Evolutionary conservation across 805 yeast genomes (phyloP).

Genomic region (Kodamaea restingae): DNA sequence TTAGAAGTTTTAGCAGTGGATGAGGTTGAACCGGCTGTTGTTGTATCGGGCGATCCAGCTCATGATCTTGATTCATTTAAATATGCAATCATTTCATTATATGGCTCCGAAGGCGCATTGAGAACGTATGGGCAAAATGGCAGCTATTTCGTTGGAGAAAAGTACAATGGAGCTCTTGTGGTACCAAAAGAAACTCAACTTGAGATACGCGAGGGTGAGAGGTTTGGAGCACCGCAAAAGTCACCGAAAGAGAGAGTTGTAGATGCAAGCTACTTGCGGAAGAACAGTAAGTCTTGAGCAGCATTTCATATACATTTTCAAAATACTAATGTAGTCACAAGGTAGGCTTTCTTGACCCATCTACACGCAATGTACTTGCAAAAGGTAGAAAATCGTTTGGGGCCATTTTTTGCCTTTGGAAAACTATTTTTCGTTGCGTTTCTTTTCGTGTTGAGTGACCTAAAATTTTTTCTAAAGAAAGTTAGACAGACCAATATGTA

Average conservation of each 20-base stretch:
- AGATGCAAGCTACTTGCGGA: constrained; percentile 18
- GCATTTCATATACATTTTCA: too few relatives aligned
- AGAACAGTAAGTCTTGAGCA: too few relatives aligned
- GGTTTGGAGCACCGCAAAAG: constrained; percentile 1
- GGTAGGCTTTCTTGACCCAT: too few relatives aligned
- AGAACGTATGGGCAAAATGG: constrained; percentile 30
- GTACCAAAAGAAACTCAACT: constrained; percentile 8
- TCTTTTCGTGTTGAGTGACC: neutral
- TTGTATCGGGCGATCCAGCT: constrained; percentile 4
- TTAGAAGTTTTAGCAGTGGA: constrained; percentile 32
- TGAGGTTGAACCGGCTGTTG: constrained; percentile 4
- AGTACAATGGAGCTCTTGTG: neutral
- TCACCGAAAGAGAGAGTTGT: constrained; percentile 12
- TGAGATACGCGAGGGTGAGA: constrained; percentile 15
- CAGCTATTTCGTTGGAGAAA: constrained; percentile 12
- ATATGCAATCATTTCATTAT: constrained; percentile 8
- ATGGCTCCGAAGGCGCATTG: constrained; percentile 17
- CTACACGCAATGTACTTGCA: too few relatives aligned
- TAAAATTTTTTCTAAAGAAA: constrained; percentile 7
- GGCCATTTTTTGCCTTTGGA: too few relatives aligned
- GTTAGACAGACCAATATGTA: constrained; percentile 17
- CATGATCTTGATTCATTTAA: constrained; percentile 8
- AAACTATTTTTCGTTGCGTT: neutral
- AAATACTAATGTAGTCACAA: too few relatives aligned
- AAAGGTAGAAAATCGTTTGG: too few relatives aligned